Conservation (phyloP, 1,139 yeast genomes). For the Lizanozyma gosingica region DNA sequence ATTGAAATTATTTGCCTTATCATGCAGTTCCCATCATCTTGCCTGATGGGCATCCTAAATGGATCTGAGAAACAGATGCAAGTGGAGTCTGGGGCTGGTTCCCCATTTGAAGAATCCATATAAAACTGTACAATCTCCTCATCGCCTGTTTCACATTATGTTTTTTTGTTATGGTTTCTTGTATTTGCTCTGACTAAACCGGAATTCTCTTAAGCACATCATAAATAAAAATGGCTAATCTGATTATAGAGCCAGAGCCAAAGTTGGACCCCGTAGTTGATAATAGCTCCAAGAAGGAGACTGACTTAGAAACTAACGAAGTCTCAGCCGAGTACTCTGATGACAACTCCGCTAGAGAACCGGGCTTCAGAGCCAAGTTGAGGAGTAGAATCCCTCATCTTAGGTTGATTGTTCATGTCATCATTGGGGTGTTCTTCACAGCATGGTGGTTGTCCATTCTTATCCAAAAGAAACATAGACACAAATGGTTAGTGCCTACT, state of each 20-base stretch:
- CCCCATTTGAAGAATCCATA: too few relatives aligned
- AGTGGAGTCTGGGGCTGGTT: too few relatives aligned
- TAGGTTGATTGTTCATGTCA: conserved; percentile 18
- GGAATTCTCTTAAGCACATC: too few relatives aligned
- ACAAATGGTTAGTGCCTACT: conserved; percentile 57
- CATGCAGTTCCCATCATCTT: background rate
- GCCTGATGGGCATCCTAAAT: too few relatives aligned
- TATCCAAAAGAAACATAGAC: conserved; percentile 44
- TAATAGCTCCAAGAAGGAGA: background rate
- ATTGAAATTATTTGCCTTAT: too few relatives aligned
- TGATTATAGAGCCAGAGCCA: background rate
- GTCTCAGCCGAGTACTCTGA: background rate
- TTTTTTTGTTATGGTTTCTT: too few relatives aligned
- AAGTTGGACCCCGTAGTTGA: background rate
- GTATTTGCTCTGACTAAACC: too few relatives aligned
- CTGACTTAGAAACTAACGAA: background rate
- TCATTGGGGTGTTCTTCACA: conserved; percentile 43
- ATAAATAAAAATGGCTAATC: background rate
- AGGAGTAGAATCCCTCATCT: background rate
- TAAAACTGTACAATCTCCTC: too few relatives aligned
- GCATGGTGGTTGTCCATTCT: conserved; percentile 61
- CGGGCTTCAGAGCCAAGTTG: background rate
- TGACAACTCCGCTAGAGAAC: background rate
- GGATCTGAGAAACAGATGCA: too few relatives aligned
- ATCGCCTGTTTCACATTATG: too few relatives aligned